Evolutionary conservation across 1,284 basidiomycete genomes (phyloP).

Genomic region (Malassezia vespertilionis): DNA sequence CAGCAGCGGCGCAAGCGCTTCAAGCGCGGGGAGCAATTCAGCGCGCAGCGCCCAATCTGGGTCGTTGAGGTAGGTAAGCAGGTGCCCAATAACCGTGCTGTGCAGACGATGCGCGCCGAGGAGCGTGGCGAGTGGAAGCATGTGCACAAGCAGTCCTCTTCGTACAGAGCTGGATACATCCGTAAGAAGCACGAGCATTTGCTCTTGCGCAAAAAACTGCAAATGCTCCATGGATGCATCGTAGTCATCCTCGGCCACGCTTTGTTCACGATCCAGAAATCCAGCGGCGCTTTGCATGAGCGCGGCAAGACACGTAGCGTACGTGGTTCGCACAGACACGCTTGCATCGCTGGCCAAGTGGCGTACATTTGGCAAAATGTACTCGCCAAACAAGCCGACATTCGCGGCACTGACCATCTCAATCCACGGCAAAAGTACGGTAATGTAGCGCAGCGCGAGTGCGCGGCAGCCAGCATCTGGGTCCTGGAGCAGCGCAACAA

Average conservation of each 20-base stretch:
- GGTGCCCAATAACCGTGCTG: slow-evolving; percentile 86
- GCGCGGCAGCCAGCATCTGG: slow-evolving; percentile 68
- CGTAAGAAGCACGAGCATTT: slow-evolving; percentile 61
- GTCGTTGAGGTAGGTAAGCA: slow-evolving; percentile 97
- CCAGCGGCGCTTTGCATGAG: slow-evolving; percentile 72
- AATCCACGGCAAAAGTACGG: slow-evolving; percentile 67
- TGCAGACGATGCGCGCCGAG: slow-evolving; percentile 84
- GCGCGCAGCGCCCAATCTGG: slow-evolving; percentile 75
- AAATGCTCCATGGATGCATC: slow-evolving; percentile 60
- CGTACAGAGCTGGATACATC: slow-evolving; percentile 54
- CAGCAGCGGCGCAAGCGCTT: slow-evolving; percentile 62
- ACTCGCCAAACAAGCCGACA: slow-evolving; percentile 75
- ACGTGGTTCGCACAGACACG: slow-evolving; percentile 74
- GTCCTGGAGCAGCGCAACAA: slow-evolving; percentile 77
- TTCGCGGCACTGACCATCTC: slow-evolving; percentile 85
- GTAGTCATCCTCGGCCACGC: slow-evolving; percentile 50
- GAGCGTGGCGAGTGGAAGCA: slow-evolving; percentile 80
- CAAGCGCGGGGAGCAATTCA: slow-evolving; percentile 89
- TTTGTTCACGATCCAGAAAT: slow-evolving; percentile 84
- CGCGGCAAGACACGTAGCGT: slow-evolving; percentile 73
- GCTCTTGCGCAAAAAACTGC: slow-evolving; percentile 73
- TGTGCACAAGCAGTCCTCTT: slow-evolving; percentile 57
- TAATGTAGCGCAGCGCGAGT: slow-evolving; percentile 29
- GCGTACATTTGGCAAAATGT: slow-evolving; percentile 79
- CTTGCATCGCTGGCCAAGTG: slow-evolving; percentile 72